Evolutionary conservation across 805 yeast species (phyloP).

Genomic region (Cyberlindnera maritima): DNA sequence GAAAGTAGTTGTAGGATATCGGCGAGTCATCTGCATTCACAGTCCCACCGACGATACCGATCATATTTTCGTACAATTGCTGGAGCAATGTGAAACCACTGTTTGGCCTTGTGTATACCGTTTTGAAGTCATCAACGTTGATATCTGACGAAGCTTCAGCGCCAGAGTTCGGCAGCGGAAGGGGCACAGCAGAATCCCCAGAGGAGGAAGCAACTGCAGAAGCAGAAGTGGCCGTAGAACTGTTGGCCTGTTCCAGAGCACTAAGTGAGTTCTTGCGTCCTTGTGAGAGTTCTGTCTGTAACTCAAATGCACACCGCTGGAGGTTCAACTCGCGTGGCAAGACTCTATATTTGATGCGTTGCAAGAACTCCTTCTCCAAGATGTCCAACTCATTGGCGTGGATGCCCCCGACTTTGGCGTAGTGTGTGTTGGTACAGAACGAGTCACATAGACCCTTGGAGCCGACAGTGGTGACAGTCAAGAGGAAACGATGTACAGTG

Average conservation of each 20-base stretch:
- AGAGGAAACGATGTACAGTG: constrained; percentile 87
- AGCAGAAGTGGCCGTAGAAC: not conserved
- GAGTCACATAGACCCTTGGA: constrained; percentile 91
- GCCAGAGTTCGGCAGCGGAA: not conserved
- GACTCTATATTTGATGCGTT: constrained; percentile 74
- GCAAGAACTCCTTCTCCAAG: constrained; percentile 82
- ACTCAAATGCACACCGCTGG: constrained; percentile 37
- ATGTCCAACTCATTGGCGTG: constrained; percentile 79
- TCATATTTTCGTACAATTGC: constrained; percentile 1
- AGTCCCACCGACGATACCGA: not conserved
- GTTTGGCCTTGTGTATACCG: not conserved
- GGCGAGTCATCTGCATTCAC: constrained; percentile 2
- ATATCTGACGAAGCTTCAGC: not conserved
- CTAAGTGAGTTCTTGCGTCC: constrained; percentile 22
- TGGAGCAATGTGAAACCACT: constrained; percentile 2
- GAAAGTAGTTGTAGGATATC: constrained; percentile 9
- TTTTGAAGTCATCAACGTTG: constrained; percentile 1
- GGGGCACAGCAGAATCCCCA: not conserved
- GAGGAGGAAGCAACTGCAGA: not conserved
- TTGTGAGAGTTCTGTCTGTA: constrained; percentile 4
- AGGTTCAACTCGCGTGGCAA: constrained; percentile 50
- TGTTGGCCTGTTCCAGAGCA: constrained; percentile 9
- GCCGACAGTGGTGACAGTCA: constrained; percentile 89
- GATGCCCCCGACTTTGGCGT: constrained; percentile 95
- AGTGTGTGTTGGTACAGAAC: constrained; percentile 89